These are phyloP conservation scores for Vicia villosa DNA, from an alignment of 306 rosid genomes.

Conservation along the genomic window DNA sequence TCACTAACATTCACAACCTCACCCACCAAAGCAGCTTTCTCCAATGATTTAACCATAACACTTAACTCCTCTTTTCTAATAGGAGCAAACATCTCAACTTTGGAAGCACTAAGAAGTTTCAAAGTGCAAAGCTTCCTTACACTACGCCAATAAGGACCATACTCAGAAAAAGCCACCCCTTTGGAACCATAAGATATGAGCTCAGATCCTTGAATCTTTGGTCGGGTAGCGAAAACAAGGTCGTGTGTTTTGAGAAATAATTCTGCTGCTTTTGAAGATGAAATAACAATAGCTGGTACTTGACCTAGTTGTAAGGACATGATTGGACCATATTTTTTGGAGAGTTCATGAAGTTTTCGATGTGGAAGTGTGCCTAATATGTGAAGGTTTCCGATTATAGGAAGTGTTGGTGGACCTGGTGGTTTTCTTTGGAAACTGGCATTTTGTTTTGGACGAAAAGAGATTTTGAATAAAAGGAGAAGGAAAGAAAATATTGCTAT, in stretches of 20 bases:
- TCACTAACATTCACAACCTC: background rate
- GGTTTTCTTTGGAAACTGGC: background rate
- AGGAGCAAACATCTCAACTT: constrained; percentile 20
- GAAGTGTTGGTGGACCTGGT: background rate
- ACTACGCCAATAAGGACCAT: constrained; percentile 10
- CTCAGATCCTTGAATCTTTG: constrained; percentile 1
- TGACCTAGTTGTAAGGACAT: background rate
- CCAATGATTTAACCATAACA: background rate
- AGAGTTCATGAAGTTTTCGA: background rate
- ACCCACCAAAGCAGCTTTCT: background rate
- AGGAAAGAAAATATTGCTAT: background rate
- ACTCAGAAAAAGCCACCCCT: background rate
- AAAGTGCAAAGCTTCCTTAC: constrained; percentile 35
- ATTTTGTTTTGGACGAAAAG: background rate
- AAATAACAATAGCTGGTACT: background rate
- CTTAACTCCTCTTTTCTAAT: constrained; percentile 20
- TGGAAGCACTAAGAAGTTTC: constrained; percentile 34
- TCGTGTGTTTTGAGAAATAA: background rate
- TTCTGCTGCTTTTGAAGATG: background rate
- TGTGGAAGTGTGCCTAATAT: background rate
- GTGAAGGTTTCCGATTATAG: constrained; percentile 1
- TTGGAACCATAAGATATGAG: background rate
- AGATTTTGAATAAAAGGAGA: background rate
- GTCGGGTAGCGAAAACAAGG: background rate
- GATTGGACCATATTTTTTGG: background rate